Conservation (phyloP, 106 monocot genomes). For the Ottelia alismoides region DNA sequence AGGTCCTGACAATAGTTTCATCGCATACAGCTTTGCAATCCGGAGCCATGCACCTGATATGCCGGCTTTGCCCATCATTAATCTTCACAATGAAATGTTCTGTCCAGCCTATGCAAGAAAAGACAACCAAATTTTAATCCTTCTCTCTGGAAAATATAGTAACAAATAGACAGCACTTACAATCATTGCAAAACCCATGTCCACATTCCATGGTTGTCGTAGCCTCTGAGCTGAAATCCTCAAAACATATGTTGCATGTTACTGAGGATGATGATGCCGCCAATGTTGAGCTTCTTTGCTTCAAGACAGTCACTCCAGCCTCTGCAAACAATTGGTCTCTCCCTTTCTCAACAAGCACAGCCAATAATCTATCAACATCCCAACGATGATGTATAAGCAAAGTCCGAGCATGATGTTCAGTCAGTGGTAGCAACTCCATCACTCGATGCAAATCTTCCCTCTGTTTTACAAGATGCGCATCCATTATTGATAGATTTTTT, state of each 20-base stretch:
- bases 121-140: background rate
- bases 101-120: conserved; percentile 57
- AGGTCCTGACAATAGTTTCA: conserved; percentile 48
- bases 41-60: conserved; percentile 67
- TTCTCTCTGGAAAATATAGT: background rate
- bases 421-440: conserved; percentile 60
- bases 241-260: conserved; percentile 56
- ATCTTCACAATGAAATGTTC: conserved; percentile 75
- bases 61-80: conserved; percentile 64
- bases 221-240: conserved; percentile 21
- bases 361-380: conserved; percentile 77
- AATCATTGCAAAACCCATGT: conserved; percentile 58
- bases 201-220: conserved; percentile 58
- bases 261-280: conserved; percentile 5
- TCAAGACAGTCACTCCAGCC: conserved; percentile 40
- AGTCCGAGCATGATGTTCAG: conserved; percentile 76
- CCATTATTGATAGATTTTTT: no score
- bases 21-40: conserved; percentile 66
- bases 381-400: conserved; percentile 71
- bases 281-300: conserved; percentile 9
- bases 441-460: conserved; percentile 67
- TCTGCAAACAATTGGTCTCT: conserved; percentile 47
- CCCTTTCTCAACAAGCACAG: conserved; percentile 61
- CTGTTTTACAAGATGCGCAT: no score
- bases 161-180: conserved; percentile 16